Evolutionary conservation across 495 filamentous ascomycete species (phyloP), one percentile per base, ranked within the genome.

Genomic region (Entonaema liquescens): DNA sequence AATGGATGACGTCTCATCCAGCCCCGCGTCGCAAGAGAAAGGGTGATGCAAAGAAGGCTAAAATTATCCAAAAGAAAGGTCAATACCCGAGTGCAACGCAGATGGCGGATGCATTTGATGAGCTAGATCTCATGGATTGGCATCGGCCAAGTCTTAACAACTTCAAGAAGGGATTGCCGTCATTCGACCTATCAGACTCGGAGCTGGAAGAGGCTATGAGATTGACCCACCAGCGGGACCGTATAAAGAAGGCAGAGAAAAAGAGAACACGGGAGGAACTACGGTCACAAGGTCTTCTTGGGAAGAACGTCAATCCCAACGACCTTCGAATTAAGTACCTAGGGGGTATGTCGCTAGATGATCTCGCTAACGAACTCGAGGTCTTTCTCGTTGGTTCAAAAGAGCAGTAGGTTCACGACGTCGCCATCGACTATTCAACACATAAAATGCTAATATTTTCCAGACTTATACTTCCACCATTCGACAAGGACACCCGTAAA

Each of bases 111-210:
- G 87, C 88, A 2, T 94, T 95, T 72, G 88, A 90, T 69, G 90
- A 87, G 26, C 88, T 97, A 67, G 93, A 97, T 74, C 82, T 95
- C 29, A 93, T 93, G 88, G 93, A 95, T 68, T 92, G 91, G 77
- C 85, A 90, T 23, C 85, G 89, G n/a, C 89, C 79, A 83, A 83
- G 81, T 59, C 44, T 75, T 1, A 68, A 74, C 23, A 76, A 68
- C 49, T 65, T 70, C 29, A 69, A 76, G 62, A 85, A 77, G 68
- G 85, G 79, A 76, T 77, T 62, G 74, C 64, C 83, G 76, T 33
- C 59, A 19, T 82, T 91, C 62, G 83, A 89, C 36, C 74, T 92
- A 1, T 89, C 89, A 1, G 96, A 97, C 75, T 88, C 88, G 2
- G 95, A 97, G 17, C 79, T 96, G 0, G 88, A 91, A 71, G 79